Evolutionary conservation across 2,329 filamentous ascomycete genomes (phyloP).

Genomic region (Clarireedia sp.): DNA sequence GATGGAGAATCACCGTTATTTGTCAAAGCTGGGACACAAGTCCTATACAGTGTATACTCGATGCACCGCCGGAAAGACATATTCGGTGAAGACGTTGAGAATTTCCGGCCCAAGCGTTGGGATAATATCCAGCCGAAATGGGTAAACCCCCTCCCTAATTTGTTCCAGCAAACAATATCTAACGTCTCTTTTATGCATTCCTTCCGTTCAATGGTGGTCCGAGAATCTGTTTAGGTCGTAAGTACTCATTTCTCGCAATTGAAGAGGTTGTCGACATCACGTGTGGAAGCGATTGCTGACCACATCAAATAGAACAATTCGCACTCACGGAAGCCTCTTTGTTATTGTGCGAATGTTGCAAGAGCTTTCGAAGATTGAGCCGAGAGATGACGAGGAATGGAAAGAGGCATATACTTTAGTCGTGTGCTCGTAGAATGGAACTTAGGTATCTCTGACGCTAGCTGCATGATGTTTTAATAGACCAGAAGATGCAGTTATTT

Average conservation of each 20-base stretch:
- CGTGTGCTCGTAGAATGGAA: slow-evolving; percentile 3
- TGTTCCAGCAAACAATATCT: not conserved
- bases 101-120: slow-evolving; percentile 36
- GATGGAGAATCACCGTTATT: slow-evolving; percentile 25
- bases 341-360: slow-evolving; percentile 11
- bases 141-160: not conserved
- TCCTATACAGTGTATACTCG: slow-evolving; percentile 16
- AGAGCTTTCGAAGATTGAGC: slow-evolving; percentile 34
- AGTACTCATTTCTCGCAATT: not conserved
- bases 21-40: slow-evolving; percentile 16
- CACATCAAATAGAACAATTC: slow-evolving; percentile 2
- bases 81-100: slow-evolving; percentile 33
- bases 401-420: slow-evolving; percentile 1
- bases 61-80: slow-evolving; percentile 33
- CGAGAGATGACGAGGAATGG: slow-evolving; percentile 6
- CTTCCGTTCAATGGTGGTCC: slow-evolving; percentile 66
- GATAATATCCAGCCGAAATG: slow-evolving; percentile 16
- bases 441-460: not conserved
- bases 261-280: not conserved
- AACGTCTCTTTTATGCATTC: slow-evolving; percentile 46
- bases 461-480: not conserved
- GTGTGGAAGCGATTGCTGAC: not conserved
- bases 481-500: too few species aligned
- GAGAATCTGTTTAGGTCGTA: slow-evolving; percentile 56
- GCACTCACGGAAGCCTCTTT: slow-evolving; percentile 12